Percentiles rank a stretch among this genome's conserved stretches.
phyloP scores from a whole-genome alignment of 805 yeast species.

The Candida parachauliodes region DNA sequence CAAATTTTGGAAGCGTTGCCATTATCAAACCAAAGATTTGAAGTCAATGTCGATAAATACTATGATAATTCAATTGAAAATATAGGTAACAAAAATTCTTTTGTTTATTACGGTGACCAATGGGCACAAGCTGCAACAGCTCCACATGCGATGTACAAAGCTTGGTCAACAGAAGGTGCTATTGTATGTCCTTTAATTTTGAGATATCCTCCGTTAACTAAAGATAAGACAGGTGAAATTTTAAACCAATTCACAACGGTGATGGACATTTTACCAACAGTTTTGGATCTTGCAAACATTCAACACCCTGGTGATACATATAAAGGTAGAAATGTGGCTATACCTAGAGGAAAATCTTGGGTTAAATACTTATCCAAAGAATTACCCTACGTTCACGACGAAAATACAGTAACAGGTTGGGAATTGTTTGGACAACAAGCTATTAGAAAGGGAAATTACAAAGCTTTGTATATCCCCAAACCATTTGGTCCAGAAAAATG shows the following conservation, averaged over 20 bases:
- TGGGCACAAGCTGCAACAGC: constrained; percentile 67
- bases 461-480: constrained; percentile 46
- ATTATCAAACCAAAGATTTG: constrained; percentile 23
- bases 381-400: constrained; percentile 31
- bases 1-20: constrained; percentile 57
- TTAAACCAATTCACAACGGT: constrained; percentile 48
- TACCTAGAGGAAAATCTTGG: constrained; percentile 48
- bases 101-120: constrained; percentile 50
- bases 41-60: constrained; percentile 23
- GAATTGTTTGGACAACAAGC: constrained; percentile 58
- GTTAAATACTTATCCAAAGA: constrained; percentile 28
- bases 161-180: constrained; percentile 61
- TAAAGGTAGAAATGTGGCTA: constrained; percentile 42
- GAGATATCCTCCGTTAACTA: constrained; percentile 36
- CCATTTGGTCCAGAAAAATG: constrained; percentile 49
- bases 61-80: constrained; percentile 44
- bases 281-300: constrained; percentile 47
- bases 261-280: constrained; percentile 58
- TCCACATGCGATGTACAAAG: constrained; percentile 50
- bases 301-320: constrained; percentile 39
- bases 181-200: constrained; percentile 54
- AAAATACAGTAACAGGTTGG: constrained; percentile 51
- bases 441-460: constrained; percentile 46
- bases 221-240: constrained; percentile 23
- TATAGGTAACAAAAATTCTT: constrained; percentile 47